A percentile compares a stretch with the other conserved stretches of the same genome.
Conservation (phyloP, 2,329 filamentous ascomycete species). For the Microsporum ferrugineum region DNA sequence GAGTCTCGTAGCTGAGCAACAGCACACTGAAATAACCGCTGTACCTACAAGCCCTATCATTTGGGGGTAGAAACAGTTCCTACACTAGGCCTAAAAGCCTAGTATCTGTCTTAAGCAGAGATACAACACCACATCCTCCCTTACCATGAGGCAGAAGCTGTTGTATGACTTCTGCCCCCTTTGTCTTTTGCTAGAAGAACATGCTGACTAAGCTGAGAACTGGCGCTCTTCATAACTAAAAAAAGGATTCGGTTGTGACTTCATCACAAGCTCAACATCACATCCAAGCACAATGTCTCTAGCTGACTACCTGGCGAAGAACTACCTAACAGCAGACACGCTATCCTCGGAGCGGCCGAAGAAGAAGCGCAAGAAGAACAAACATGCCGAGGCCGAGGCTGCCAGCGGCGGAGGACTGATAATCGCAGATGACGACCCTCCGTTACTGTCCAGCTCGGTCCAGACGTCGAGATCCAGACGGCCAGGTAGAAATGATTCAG, state of each 20-base stretch:
- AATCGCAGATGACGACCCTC: conserved; percentile 28
- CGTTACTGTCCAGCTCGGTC: conserved; percentile 22
- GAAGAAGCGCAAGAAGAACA: conserved; percentile 47
- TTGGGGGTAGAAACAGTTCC: not conserved
- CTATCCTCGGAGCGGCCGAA: conserved; percentile 36
- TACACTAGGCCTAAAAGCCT: not conserved
- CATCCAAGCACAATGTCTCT: conserved; percentile 36
- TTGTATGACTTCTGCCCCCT: not conserved
- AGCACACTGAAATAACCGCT: no score
- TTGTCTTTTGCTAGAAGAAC: not conserved
- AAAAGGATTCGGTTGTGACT: not conserved
- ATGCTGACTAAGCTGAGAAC: not conserved
- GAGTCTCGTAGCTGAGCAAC: not conserved
- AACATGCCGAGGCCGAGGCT: conserved; percentile 43
- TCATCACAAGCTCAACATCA: not conserved
- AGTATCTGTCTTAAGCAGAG: not conserved
- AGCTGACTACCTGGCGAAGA: conserved; percentile 77
- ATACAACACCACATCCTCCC: not conserved
- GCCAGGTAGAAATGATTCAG: conserved; percentile 14
- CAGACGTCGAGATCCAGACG: conserved; percentile 15
- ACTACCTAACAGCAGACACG: conserved; percentile 65
- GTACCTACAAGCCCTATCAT: not conserved
- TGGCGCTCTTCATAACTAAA: not conserved
- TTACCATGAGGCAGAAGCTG: not conserved
- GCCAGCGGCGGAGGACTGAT: conserved; percentile 25